Evolutionary conservation across 2,329 filamentous ascomycete species (phyloP).

Genomic region (Lomentospora prolificans): DNA sequence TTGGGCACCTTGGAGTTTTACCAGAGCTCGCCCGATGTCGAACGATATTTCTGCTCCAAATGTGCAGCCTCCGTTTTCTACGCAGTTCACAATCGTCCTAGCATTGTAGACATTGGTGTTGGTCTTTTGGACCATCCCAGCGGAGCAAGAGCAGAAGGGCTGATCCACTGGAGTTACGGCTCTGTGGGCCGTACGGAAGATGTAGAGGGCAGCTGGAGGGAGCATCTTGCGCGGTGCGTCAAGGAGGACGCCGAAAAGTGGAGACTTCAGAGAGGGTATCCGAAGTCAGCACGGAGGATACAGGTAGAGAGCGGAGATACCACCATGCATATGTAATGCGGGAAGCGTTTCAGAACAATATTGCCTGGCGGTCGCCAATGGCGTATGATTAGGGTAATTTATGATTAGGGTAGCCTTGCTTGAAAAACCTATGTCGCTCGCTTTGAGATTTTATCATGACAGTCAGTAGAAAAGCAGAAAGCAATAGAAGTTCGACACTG

Average conservation of each 20-base stretch:
- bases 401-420: no score
- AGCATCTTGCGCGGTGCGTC: conserved; percentile 20
- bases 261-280: conserved; percentile 14
- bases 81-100: conserved; percentile 24
- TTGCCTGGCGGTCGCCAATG: not conserved
- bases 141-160: conserved; percentile 34
- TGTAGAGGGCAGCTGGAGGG: conserved; percentile 29
- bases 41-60: conserved; percentile 36
- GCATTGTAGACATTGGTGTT: conserved; percentile 32
- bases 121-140: conserved; percentile 32
- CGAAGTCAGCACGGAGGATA: not conserved
- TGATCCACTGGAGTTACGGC: conserved; percentile 32
- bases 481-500: no score
- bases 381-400: no score
- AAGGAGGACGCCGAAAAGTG: conserved; percentile 25
- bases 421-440: no score
- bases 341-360: not conserved
- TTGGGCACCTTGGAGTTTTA: conserved; percentile 34
- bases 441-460: no score
- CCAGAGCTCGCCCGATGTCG: conserved; percentile 30
- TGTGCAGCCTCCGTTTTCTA: conserved; percentile 40
- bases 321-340: not conserved
- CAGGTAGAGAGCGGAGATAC: not conserved
- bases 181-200: conserved; percentile 22
- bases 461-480: no score